Evolutionary conservation across 352 stramenopile genomes (phyloP).

Genomic region (Phytophthora vignae): DNA sequence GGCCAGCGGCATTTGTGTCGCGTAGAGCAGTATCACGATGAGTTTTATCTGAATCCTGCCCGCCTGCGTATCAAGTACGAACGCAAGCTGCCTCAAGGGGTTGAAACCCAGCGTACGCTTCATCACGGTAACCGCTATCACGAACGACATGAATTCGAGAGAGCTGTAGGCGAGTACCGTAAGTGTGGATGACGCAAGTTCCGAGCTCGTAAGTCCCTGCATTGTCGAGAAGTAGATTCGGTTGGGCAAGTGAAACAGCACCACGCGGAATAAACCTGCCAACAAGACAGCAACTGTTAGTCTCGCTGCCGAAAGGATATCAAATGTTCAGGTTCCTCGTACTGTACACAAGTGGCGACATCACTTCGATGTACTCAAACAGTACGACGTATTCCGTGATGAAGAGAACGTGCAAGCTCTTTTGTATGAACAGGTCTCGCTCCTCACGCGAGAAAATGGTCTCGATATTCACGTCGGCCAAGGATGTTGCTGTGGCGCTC

Average conservation of each 20-base stretch:
- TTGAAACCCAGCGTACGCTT: neutral
- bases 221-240: neutral
- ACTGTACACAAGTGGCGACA: neutral
- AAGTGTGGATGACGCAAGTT: neutral
- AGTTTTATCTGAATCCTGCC: neutral
- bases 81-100: neutral
- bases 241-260: neutral
- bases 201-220: neutral
- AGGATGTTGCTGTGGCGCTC: neutral
- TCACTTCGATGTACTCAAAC: neutral
- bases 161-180: neutral
- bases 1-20: neutral
- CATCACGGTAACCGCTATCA: neutral
- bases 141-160: neutral
- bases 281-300: neutral
- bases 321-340: neutral
- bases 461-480: neutral
- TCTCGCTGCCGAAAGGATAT: neutral
- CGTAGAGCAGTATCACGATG: neutral
- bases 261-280: neutral
- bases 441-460: neutral
- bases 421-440: neutral
- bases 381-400: neutral
- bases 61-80: neutral
- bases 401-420: neutral